Conservation (phyloP, 164 flowering plant genomes). For the Magnolia changhungtana region DNA sequence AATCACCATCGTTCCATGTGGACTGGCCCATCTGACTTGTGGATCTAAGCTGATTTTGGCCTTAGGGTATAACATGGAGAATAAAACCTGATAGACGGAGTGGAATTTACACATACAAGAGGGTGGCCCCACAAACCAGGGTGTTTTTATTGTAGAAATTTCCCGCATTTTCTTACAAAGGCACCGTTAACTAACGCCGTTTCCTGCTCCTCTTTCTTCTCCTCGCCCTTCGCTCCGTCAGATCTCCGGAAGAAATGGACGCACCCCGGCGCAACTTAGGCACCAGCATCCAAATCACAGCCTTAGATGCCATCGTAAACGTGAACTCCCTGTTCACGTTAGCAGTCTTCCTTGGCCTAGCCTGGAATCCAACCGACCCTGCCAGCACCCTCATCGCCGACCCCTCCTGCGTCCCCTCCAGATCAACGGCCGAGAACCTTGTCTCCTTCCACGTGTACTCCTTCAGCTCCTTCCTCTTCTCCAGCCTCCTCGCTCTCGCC, state of each 20-base stretch:
- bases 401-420: constrained; percentile 34
- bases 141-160: too few species aligned
- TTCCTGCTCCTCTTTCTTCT: not conserved
- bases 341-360: constrained; percentile 79
- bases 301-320: constrained; percentile 73
- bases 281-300: constrained; percentile 65
- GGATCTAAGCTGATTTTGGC: too few species aligned
- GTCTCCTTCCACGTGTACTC: constrained; percentile 77
- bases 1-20: too few species aligned
- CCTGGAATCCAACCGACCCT: constrained; percentile 59
- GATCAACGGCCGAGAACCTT: constrained; percentile 37
- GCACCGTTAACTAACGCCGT: not conserved
- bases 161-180: too few species aligned
- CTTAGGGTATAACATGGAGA: too few species aligned
- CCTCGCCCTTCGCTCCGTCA: not conserved
- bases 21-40: too few species aligned
- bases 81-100: too few species aligned
- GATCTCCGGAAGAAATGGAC: not conserved
- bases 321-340: constrained; percentile 85
- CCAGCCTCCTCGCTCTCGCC: constrained; percentile 68
- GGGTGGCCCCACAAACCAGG: too few species aligned
- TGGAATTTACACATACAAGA: too few species aligned
- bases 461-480: constrained; percentile 87
- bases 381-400: constrained; percentile 29
- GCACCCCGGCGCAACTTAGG: not conserved